Conservation (phyloP, 257 asterid species). For the Rauvolfia tetraphylla region DNA sequence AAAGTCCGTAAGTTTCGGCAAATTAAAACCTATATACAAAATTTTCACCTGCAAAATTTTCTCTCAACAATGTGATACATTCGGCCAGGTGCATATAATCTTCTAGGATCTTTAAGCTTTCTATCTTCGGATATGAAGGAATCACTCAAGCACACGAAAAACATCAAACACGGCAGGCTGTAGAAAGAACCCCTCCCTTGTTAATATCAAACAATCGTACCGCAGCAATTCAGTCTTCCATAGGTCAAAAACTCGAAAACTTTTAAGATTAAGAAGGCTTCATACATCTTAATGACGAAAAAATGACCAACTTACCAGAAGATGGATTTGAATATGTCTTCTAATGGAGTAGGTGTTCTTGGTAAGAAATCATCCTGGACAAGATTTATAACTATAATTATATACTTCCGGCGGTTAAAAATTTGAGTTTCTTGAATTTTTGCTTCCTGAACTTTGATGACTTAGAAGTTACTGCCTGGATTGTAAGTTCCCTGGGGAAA, state of each 20-base stretch:
- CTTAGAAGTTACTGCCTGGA: no score
- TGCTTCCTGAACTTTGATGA: not conserved
- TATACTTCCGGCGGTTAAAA: not conserved
- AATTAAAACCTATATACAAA: not conserved
- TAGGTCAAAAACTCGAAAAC: slow-evolving; percentile 1
- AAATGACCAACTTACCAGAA: slow-evolving; percentile 63
- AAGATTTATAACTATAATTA: no score
- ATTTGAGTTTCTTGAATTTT: not conserved
- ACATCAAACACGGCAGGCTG: slow-evolving; percentile 95
- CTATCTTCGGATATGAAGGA: slow-evolving; percentile 86
- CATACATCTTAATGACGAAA: not conserved
- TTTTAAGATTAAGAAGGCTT: not conserved
- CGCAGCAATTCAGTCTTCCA: slow-evolving; percentile 27
- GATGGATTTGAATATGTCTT: slow-evolving; percentile 81
- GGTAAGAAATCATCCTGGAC: slow-evolving; percentile 94
- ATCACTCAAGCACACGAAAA: slow-evolving; percentile 85
- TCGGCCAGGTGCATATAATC: slow-evolving; percentile 94
- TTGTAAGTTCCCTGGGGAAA: no score
- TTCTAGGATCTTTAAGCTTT: slow-evolving; percentile 87
- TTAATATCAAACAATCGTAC: slow-evolving; percentile 27
- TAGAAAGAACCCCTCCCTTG: slow-evolving; percentile 59
- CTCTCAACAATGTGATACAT: slow-evolving; percentile 91
- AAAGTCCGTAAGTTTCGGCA: not conserved
- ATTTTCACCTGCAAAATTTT: slow-evolving; percentile 79
- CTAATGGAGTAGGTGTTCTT: slow-evolving; percentile 93